Evolutionary conservation across 2,329 filamentous ascomycete genomes (phyloP).

Genomic region (Xylaria sp.): DNA sequence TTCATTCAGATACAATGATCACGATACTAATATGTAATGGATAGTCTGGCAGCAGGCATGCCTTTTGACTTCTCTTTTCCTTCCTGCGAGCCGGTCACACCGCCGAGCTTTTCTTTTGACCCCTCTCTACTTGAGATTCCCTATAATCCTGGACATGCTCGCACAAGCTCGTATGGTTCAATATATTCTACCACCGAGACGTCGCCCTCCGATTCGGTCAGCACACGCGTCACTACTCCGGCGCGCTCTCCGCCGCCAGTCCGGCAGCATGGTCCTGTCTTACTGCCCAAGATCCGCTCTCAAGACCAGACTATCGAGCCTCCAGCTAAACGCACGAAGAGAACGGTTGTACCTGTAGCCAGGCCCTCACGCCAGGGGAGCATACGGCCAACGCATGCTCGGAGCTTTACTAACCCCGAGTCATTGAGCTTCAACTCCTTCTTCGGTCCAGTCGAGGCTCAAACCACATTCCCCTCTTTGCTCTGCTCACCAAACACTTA

Average conservation of each 20-base stretch:
- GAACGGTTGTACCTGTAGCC: slow-evolving; percentile 57
- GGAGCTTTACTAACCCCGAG: slow-evolving; percentile 72
- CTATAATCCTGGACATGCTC: slow-evolving; percentile 65
- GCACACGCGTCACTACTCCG: slow-evolving; percentile 75
- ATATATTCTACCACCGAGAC: slow-evolving; percentile 73
- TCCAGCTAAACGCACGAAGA: slow-evolving; percentile 66
- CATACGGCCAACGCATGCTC: slow-evolving; percentile 60
- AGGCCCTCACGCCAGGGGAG: slow-evolving; percentile 46
- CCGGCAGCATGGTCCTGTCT: slow-evolving; percentile 79
- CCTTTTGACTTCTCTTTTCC: slow-evolving; percentile 70
- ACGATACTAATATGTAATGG: slow-evolving; percentile 44
- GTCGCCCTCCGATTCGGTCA: slow-evolving; percentile 70
- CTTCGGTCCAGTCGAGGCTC: slow-evolving; percentile 50
- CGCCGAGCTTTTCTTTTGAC: slow-evolving; percentile 66
- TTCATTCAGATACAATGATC: slow-evolving; percentile 8
- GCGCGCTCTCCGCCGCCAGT: slow-evolving; percentile 73
- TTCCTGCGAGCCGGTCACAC: slow-evolving; percentile 61
- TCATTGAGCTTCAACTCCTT: slow-evolving; percentile 57
- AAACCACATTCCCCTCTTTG: slow-evolving; percentile 55
- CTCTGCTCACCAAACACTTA: slow-evolving; percentile 73
- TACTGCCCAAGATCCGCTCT: slow-evolving; percentile 85
- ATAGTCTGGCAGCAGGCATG: slow-evolving; percentile 70
- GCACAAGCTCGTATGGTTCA: slow-evolving; percentile 73
- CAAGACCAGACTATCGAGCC: slow-evolving; percentile 81
- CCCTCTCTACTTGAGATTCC: slow-evolving; percentile 65